Percentiles rank a stretch among this genome's conserved stretches.
Conservation (phyloP, 2,329 filamentous ascomycete species). For the Scleromitrula shiraiana region DNA sequence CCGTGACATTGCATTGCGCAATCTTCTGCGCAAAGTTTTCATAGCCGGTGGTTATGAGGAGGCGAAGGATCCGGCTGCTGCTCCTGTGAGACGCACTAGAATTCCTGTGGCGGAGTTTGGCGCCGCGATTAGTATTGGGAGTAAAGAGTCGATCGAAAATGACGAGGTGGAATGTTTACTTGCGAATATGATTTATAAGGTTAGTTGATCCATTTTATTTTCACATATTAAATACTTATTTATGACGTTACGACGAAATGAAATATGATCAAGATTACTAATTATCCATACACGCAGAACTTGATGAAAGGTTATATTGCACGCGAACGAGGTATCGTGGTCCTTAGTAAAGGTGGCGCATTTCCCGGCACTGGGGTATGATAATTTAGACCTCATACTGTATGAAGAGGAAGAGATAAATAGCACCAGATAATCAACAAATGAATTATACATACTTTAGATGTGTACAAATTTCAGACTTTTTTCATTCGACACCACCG, state of each 20-base stretch:
- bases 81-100: conserved; percentile 62
- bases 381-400: too few relatives aligned
- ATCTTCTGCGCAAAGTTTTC: conserved; percentile 87
- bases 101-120: conserved; percentile 78
- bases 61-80: conserved; percentile 56
- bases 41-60: conserved; percentile 76
- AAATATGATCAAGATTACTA: background rate
- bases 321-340: conserved; percentile 79
- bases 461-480: too few relatives aligned
- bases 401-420: too few relatives aligned
- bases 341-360: conserved; percentile 84
- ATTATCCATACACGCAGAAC: conserved; percentile 19
- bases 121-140: conserved; percentile 71
- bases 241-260: too few relatives aligned
- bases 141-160: conserved; percentile 59
- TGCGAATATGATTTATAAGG: conserved; percentile 98
- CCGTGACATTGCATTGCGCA: conserved; percentile 84
- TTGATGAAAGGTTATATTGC: conserved; percentile 96
- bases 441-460: too few relatives aligned
- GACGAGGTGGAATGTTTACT: conserved; percentile 95
- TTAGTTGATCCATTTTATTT: conserved; percentile 34
- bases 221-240: background rate
- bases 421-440: too few relatives aligned
- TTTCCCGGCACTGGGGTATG: conserved; percentile 82
- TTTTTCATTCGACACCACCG: too few relatives aligned